Base-by-base conservation (phyloP, 345 rosid genomes). In the Hevea brasiliensis region DNA sequence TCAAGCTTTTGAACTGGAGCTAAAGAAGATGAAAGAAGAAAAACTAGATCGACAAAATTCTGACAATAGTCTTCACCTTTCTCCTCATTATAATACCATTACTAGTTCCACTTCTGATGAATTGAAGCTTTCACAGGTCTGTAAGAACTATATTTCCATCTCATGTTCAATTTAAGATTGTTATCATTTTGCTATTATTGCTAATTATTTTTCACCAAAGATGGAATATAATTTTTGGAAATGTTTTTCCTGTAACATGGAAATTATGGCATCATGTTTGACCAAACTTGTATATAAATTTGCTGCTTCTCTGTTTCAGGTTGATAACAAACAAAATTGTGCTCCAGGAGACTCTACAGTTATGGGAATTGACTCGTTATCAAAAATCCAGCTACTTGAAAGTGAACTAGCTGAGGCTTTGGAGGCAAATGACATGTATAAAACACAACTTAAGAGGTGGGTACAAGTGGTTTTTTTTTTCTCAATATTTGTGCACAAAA, bases 361-460 rank as follows among this genome's bases (percentile, higher is more conserved):
- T 67, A 61, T 6, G 8, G 84, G 67, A 54, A 51, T 23, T 45
- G 84, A 82, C 68, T 76, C 75, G 64, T 66, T 67, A 59, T 78
- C 81, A 59, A 86, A 87, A 80, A 78, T 86, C 56, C 83, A 75
- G 61, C 70, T 27, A 54, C 90, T 87, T 47, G 85, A 87, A 82
- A 77, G 68, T 67, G 85, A 86, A 74, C 75, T 89, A 51, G 87
- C 86, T 0, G 89, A 87, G 74, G 89, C 87, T 45, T 37, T 79
- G 74, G 86, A 87, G 79, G 86, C 94, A 76, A 86, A 84, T 71
- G 80, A 76, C 72, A 79, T 85, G 86, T 82, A 84, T 50, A 87
- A 86, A 75, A 70, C 70, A 45, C 89, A 87, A 83, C 85, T 86
- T 71, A 84, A 81, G 68, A 84, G 89, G 91, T 85, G 29, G 2